These are phyloP conservation scores for Zea mays DNA, from an alignment of 176 grass and related monocot genomes.

Conservation along the genomic window DNA sequence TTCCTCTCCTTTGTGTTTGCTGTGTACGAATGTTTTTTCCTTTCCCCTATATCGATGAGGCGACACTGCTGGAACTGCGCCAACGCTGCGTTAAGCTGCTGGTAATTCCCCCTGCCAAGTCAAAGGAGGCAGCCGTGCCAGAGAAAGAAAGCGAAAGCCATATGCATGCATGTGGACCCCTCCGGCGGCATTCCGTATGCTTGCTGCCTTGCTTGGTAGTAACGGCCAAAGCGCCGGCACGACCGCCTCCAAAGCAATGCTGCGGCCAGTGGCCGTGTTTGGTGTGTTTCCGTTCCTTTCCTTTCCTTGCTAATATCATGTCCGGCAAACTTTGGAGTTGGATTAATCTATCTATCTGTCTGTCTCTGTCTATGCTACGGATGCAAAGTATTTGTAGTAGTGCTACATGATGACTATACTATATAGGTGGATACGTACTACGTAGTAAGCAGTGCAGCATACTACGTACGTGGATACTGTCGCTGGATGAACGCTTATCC, in stretches of 20 bases:
- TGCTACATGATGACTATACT: too few species aligned
- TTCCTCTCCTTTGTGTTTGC: conserved; percentile 11
- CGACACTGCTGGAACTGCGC: background rate
- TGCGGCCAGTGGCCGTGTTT: background rate
- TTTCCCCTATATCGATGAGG: conserved; percentile 46
- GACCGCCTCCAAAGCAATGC: conserved; percentile 34
- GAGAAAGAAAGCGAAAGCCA: conserved; percentile 88
- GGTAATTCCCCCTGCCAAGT: conserved; percentile 61
- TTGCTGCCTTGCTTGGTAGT: too few species aligned
- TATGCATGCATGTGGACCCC: conserved; percentile 31
- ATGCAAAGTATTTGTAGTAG: too few species aligned
- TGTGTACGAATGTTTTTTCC: conserved; percentile 15
- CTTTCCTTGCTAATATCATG: background rate
- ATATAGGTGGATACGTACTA: too few species aligned
- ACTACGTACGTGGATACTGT: background rate
- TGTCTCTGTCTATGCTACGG: too few species aligned
- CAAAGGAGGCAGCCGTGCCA: conserved; percentile 73
- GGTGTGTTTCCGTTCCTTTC: background rate
- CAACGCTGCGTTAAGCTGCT: conserved; percentile 1
- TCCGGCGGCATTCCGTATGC: background rate
- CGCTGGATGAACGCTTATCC: conserved; percentile 1
- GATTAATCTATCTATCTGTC: background rate
- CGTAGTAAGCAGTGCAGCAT: too few species aligned
- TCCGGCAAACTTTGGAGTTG: background rate
- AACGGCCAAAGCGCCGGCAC: conserved; percentile 51